Conservation (phyloP, 2,329 filamentous ascomycete species). For the Fusarium pseudonygamai region DNA sequence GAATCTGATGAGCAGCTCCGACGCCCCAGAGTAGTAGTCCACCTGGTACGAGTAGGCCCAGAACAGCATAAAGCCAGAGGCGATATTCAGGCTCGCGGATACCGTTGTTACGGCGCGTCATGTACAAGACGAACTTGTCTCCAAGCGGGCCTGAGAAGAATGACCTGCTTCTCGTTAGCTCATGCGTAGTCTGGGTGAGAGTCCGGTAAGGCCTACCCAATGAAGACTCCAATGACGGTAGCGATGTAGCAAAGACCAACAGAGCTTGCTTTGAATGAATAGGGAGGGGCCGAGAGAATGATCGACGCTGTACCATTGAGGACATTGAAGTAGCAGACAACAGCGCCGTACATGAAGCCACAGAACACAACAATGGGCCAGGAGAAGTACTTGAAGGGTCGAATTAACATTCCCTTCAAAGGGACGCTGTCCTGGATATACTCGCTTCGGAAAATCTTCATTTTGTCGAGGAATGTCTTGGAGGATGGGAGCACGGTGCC, state of each 20-base stretch:
- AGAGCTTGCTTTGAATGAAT: background rate
- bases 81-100: background rate
- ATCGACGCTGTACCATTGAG: background rate
- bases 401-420: rapidly evolving
- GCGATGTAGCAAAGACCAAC: background rate
- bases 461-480: background rate
- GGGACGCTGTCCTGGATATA: background rate
- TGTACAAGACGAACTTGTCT: background rate
- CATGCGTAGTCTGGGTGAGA: rapidly evolving
- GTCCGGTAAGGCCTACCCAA: rapidly evolving
- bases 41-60: background rate
- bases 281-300: background rate
- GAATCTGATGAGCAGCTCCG: background rate
- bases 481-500: background rate
- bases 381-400: background rate
- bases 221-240: background rate
- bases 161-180: background rate
- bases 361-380: background rate
- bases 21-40: background rate
- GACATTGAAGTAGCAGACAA: background rate
- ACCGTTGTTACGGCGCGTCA: background rate
- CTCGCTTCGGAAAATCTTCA: background rate
- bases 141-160: background rate
- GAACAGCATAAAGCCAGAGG: background rate
- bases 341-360: background rate